Evolutionary conservation across 2,329 filamentous ascomycete genomes (phyloP), one percentile per base, ranked within the genome.

Genomic region (Lachnellula subtilissima): DNA sequence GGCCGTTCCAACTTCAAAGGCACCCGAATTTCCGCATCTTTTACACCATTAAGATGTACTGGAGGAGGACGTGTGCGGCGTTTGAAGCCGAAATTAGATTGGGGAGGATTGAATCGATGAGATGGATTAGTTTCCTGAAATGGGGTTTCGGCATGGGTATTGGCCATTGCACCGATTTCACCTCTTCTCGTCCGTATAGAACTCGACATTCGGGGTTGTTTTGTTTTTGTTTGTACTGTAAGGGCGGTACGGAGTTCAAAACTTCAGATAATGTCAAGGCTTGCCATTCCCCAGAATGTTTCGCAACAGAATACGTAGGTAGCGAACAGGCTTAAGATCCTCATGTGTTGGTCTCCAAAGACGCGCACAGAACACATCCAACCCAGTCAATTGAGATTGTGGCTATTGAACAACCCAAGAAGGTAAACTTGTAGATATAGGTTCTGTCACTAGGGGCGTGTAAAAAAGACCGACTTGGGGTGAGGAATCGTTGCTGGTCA

Each of bases 21-120:
- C 19, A 64, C 58, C 39, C 62, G 54, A 52, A 22, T 48, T 2
- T 56, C 59, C 12, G 54, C 53, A n/a, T 52, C 59, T 17, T 25
- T 40, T 12, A 45, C 48, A 17, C 48, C 50, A 22, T 54, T 37
- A 8, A 63, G 51, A 39, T 66, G 45, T 23, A 67, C 59, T 36
- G 60, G 58, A 17, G 64, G 67, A 43, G 64, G 68, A 39, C 64
- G 58, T 37, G 59, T 42, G 39, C 66, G 62, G 5, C 62, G 62
- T 48, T 57, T 63, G 25, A 57, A 55, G 39, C 52, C 15, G n/a
- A 61, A 59, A 9, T 47, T 40, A n/a, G 55, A 61, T 36, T 60
- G 52, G 5, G 61, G 47, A 35, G 57, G 48, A 22, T 55, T 40
- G 37, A 64, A 60, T 28, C 49, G 43, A 19, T 61, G 45, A 36